Base-by-base conservation (phyloP, 345 rosid genomes). In the Kernera saxatilis region DNA sequence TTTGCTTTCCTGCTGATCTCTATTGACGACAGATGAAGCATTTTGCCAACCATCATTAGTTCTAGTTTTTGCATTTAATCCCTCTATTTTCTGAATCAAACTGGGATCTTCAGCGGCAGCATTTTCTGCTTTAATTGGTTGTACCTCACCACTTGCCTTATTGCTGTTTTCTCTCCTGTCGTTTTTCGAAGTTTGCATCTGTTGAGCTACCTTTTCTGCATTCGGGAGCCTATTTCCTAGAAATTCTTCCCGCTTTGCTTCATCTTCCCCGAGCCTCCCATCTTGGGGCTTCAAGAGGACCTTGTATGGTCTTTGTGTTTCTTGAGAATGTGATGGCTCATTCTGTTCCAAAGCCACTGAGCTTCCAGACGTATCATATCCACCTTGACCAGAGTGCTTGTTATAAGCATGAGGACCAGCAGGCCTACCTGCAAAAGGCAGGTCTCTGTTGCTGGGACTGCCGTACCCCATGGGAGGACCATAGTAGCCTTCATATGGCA, bases 401-500 rank as follows among this genome's bases (percentile, higher is more conserved):
- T 73, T 82, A 69, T 80, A 84, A 25, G 81, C 63, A 77, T 83
- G 45, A 56, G 90, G 88, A 64, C 92, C 91, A 60, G 82, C 69
- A 64, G 91, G 72, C 91, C 86, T 83, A 71, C 92, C 96, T 78
- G 83, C 83, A 75, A 81, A 88, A 29, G 89, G 82, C 33, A 83
- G 64, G 69, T 95, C 98, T 71, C 88, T 85, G 55, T 95, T 94
- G 73, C 69, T 82, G 62, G 93, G 64, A 78, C 71, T 80, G 64
- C 83, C 79, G 65, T 87, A 92, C 60, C 92, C 85, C 92, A 86
- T 80, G 50, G 96, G 94, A 79, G 92, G 92, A 79, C 92, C 91
- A 76, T 83, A 88, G 72, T 82, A 92, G 49, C 89, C 84, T 70
- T 94, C 98, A 29, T 82, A 87, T 37, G 88, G 79, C 33, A 88